Conservation (phyloP, 2,329 filamentous ascomycete genomes). For the Westerdykella ornata region DNA sequence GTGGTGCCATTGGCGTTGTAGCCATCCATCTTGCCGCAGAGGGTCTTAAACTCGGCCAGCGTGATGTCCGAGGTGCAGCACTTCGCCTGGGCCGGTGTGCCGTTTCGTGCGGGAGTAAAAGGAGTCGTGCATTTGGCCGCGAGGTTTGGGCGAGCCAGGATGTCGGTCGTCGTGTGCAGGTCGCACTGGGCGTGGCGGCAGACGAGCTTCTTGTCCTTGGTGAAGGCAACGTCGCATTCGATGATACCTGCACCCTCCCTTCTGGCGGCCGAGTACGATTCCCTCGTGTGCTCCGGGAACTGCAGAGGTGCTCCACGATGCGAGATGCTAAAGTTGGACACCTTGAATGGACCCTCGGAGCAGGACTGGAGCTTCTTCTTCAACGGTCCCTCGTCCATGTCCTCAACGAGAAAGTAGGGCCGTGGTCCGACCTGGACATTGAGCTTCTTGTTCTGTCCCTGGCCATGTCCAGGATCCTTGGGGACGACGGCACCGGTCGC, state of each 20-base stretch:
- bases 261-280: slow-evolving; percentile 27
- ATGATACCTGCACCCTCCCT: slow-evolving; percentile 34
- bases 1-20: slow-evolving; percentile 59
- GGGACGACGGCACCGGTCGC: slow-evolving; percentile 25
- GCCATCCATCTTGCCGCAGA: slow-evolving; percentile 59
- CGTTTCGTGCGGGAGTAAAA: slow-evolving; percentile 28
- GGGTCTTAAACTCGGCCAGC: slow-evolving; percentile 57
- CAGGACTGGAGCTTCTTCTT: slow-evolving; percentile 35
- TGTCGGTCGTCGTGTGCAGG: slow-evolving; percentile 36
- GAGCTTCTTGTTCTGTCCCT: slow-evolving; percentile 13
- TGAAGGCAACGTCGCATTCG: slow-evolving; percentile 37
- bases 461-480: slow-evolving; percentile 11
- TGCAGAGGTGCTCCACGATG: slow-evolving; percentile 35
- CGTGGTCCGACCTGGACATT: slow-evolving; percentile 34
- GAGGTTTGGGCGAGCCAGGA: slow-evolving; percentile 30
- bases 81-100: slow-evolving; percentile 50
- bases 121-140: slow-evolving; percentile 34
- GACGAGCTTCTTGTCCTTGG: slow-evolving; percentile 34
- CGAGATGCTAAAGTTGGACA: slow-evolving; percentile 30
- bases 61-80: slow-evolving; percentile 70
- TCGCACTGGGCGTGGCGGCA: slow-evolving; percentile 37
- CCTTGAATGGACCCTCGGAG: slow-evolving; percentile 32
- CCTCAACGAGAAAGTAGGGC: slow-evolving; percentile 33
- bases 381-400: slow-evolving; percentile 35
- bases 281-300: slow-evolving; percentile 32